These are phyloP conservation scores for Pilobolus umbonatus DNA, from an alignment of 192 early-diverging fungal species.

Conservation along the genomic window DNA sequence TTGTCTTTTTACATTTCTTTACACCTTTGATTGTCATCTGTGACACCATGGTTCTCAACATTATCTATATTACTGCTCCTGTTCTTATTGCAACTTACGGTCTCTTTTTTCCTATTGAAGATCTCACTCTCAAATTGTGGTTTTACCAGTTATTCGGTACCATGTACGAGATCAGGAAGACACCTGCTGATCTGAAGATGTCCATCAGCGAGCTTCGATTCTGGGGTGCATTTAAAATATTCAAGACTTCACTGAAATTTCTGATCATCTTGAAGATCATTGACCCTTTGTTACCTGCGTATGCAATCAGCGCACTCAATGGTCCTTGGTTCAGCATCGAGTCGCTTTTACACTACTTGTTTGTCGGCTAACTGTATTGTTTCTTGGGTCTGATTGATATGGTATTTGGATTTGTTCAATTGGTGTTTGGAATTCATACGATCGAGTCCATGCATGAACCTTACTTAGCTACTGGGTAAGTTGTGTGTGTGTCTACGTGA, in stretches of 20 bases:
- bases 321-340: not conserved
- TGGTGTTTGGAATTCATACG: slow-evolving; percentile 1
- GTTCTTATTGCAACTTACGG: not conserved
- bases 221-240: not conserved
- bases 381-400: slow-evolving; percentile 9
- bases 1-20: not conserved
- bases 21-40: not conserved
- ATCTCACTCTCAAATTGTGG: not conserved
- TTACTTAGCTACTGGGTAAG: slow-evolving; percentile 1
- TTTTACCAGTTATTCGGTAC: not conserved
- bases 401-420: not conserved
- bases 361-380: slow-evolving; percentile 7
- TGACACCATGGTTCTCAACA: not conserved
- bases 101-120: not conserved
- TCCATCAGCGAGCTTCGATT: not conserved
- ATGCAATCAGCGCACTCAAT: not conserved
- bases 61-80: not conserved
- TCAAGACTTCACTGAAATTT: not conserved
- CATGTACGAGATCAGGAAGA: not conserved
- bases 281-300: not conserved
- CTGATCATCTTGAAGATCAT: not conserved
- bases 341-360: not conserved
- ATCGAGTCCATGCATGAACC: slow-evolving; percentile 11
- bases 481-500: not conserved
- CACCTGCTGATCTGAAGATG: not conserved